Base-by-base conservation (phyloP, 139 green algal genomes). In the Axilococcus clingmanii region DNA sequence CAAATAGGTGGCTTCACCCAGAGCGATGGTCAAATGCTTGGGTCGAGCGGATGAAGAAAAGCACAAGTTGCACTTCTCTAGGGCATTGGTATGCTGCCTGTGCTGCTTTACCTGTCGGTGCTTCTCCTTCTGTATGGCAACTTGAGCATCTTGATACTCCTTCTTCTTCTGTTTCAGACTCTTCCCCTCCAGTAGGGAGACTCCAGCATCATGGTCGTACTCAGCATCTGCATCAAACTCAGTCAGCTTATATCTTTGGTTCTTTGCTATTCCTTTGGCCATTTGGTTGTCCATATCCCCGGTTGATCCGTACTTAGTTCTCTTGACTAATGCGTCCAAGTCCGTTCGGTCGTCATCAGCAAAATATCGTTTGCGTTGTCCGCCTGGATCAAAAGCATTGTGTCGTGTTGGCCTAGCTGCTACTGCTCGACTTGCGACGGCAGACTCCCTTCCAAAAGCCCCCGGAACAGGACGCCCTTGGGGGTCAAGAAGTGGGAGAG, bases 121-220 rank as follows among this genome's bases (percentile, higher is more conserved):
- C 71, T 79, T 85, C 25, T 71, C 63, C 23, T 57, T 54, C 24
- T 53, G 23, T 28, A 59, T 43, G 44, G 58, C 34, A 29, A 46
- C 32, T 36, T 61, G 51, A 19, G n/a, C 17, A 0, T 5, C 29
- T 16, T 31, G 15, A 14, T 30, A 29, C 20, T 19, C 20, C 24
- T 27, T 53, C 19, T 19, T 42, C 8, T 23, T 22, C 42, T 73
- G 37, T 57, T 57, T 57, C 0, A n/a, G 12, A 4, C 48, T 40
- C 37, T 65, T 63, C 19, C 42, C 27, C 15, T 73, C 65, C 37
- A 56, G 76, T 61, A 82, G 49, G 20, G 94, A 82, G 37, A 97
- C 56, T 1, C 89, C 88, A 4, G 57, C 80, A 47, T 97, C 89
- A 41, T 84, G 56, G 58, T 97, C 89, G 69, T 97, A 97, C 72